Evolutionary conservation across 179 eudicot genomes (phyloP), one percentile per base, ranked within the genome.

Genomic region (Corrigiola litoralis): DNA sequence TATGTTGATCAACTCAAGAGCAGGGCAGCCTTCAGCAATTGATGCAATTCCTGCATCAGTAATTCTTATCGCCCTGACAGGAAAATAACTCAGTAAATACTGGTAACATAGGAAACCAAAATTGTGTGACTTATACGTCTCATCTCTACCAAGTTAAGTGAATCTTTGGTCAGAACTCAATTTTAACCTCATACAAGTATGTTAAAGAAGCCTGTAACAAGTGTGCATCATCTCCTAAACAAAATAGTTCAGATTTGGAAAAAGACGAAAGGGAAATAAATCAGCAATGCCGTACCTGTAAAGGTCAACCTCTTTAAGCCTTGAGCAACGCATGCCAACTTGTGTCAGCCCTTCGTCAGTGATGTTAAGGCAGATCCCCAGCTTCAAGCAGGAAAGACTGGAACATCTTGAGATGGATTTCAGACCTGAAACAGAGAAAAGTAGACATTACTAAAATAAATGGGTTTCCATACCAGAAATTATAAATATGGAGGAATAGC

Each of bases 231-330:
- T n/a, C n/a, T n/a, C n/a, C n/a, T n/a, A n/a, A n/a, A n/a, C n/a
- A n/a, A n/a, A n/a, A n/a, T n/a, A n/a, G n/a, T n/a, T n/a, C n/a
- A n/a, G n/a, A n/a, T n/a, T n/a, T n/a, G n/a, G n/a, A n/a, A n/a
- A n/a, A n/a, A n/a, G n/a, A 37, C 2, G 11, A 38, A 38, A 38
- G 13, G 13, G 2, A 38, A 34, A 36, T 10, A 48, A 21, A n/a
- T 17, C 4, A 46, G 49, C 32, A 63, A 45, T 24, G 18, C 28
- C 34, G 63, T 24, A 90, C 96, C 97, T 84, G 87, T 90, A 90
- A 54, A 90, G 77, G 75, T 90, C 97, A 54, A 90, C 71, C 76
- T 88, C 95, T 66, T 56, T 77, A 49, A 90, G 85, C 73, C 74
- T 79, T 38, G 88, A 58, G 71, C 95, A 90, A 62, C 66, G 34